These are phyloP conservation scores for Scutellaria minor DNA, from an alignment of 257 asterid species.

Conservation along the genomic window DNA sequence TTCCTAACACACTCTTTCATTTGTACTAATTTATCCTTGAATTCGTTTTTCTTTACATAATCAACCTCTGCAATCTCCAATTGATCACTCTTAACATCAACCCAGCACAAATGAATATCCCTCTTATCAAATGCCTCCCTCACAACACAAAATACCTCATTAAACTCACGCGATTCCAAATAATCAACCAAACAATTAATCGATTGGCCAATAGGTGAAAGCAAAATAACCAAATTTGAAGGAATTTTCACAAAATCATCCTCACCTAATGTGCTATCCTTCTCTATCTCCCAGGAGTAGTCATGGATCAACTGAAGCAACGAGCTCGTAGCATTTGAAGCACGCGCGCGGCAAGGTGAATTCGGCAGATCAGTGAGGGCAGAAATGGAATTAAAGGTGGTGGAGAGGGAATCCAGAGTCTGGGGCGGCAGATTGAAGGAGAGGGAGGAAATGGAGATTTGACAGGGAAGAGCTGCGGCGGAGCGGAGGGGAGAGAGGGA, in stretches of 20 bases:
- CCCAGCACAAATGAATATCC: slow-evolving; percentile 82
- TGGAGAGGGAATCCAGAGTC: slow-evolving; percentile 55
- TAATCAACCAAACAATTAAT: slow-evolving; percentile 43
- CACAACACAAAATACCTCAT: slow-evolving; percentile 52
- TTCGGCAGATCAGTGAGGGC: slow-evolving; percentile 40
- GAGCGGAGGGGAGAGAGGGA: slow-evolving; percentile 76
- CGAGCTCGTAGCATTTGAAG: slow-evolving; percentile 50
- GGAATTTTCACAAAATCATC: slow-evolving; percentile 38
- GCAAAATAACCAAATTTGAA: slow-evolving; percentile 69
- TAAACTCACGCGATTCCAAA: slow-evolving; percentile 46
- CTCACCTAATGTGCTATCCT: slow-evolving; percentile 45
- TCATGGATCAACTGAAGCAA: slow-evolving; percentile 70
- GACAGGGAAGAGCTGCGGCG: slow-evolving; percentile 50
- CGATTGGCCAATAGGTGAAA: slow-evolving; percentile 58
- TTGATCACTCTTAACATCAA: slow-evolving; percentile 55
- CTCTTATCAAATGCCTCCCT: slow-evolving; percentile 53
- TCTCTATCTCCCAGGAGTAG: slow-evolving; percentile 74
- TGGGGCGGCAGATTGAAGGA: slow-evolving; percentile 51
- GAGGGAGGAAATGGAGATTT: slow-evolving; percentile 40
- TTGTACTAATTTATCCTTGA: slow-evolving; percentile 27
- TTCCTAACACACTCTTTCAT: slow-evolving; percentile 49
- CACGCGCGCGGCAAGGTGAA: slow-evolving; percentile 39
- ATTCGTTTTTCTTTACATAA: slow-evolving; percentile 34
- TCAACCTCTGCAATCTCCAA: slow-evolving; percentile 28
- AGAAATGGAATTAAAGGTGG: slow-evolving; percentile 42